phyloP scores from a whole-genome alignment of 306 rosid species.

The Cicer judaicum region DNA sequence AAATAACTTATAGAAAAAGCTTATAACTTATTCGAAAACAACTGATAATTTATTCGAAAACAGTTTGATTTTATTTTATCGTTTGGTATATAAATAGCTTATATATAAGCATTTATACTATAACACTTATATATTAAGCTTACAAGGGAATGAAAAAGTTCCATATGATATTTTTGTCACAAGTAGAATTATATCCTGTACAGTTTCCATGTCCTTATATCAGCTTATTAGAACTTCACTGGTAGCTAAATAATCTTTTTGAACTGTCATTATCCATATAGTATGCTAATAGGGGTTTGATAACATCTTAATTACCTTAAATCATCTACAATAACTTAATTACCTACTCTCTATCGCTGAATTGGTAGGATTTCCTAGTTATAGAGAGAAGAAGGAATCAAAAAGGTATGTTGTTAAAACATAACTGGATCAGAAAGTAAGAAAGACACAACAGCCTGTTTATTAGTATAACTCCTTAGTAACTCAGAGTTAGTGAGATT shows the following conservation, averaged over 20 bases:
- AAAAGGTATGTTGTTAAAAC: background rate
- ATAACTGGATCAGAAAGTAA: background rate
- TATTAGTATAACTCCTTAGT: background rate
- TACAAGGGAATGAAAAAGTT: background rate
- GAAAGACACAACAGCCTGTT: background rate
- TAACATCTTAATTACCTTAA: background rate
- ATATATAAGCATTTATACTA: no score
- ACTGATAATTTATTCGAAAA: no score
- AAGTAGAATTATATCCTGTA: background rate
- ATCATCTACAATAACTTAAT: background rate
- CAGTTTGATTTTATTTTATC: no score
- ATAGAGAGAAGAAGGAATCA: constrained; percentile 1
- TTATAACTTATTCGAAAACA: no score
- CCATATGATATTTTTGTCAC: background rate
- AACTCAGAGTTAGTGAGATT: background rate
- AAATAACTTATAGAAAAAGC: no score
- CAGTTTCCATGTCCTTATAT: constrained; percentile 3
- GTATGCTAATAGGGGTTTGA: background rate
- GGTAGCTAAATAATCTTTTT: background rate
- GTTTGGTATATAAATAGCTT: no score
- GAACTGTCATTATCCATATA: background rate
- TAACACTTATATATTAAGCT: background rate
- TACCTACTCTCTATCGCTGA: background rate
- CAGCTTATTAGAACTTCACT: constrained; percentile 14
- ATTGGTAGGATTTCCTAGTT: background rate